Evolutionary conservation across 129 eudicot species (phyloP).

Genomic region (Centrapalus pauciflorus): DNA sequence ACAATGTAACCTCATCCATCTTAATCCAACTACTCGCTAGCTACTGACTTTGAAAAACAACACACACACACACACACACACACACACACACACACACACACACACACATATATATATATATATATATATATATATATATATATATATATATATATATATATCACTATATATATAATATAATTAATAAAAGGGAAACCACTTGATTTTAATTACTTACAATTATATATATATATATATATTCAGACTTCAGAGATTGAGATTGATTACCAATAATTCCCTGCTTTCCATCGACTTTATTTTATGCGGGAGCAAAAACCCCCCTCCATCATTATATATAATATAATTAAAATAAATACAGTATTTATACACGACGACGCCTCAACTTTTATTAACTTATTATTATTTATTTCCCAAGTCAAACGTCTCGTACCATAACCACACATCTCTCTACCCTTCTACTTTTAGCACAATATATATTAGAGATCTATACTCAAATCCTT

Average conservation of each 20-base stretch:
- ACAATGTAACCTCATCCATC: constrained; percentile 25
- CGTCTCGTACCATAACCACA: neutral
- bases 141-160: too few relatives aligned
- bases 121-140: too few relatives aligned
- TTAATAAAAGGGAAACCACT: too few relatives aligned
- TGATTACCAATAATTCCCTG: constrained; percentile 2
- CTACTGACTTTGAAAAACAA: constrained; percentile 26
- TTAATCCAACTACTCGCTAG: constrained; percentile 32
- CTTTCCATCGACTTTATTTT: constrained; percentile 10
- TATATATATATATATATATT: neutral
- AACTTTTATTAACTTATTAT: neutral
- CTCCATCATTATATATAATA: too few relatives aligned
- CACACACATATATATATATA: too few relatives aligned
- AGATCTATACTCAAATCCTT: too few relatives aligned
- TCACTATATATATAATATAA: too few relatives aligned
- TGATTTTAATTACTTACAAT: neutral
- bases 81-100: too few relatives aligned
- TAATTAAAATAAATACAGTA: neutral
- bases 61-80: constrained; percentile 1
- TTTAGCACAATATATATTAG: too few relatives aligned
- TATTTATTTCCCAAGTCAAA: constrained; percentile 30
- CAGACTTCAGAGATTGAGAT: neutral
- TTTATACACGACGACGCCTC: constrained; percentile 14
- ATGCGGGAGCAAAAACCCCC: too few relatives aligned
- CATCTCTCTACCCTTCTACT: neutral